A percentile compares a stretch with the other conserved stretches of the same genome.
phyloP scores from a whole-genome alignment of 371 early-diverging fungal genomes.

The Funneliformis caledonium region DNA sequence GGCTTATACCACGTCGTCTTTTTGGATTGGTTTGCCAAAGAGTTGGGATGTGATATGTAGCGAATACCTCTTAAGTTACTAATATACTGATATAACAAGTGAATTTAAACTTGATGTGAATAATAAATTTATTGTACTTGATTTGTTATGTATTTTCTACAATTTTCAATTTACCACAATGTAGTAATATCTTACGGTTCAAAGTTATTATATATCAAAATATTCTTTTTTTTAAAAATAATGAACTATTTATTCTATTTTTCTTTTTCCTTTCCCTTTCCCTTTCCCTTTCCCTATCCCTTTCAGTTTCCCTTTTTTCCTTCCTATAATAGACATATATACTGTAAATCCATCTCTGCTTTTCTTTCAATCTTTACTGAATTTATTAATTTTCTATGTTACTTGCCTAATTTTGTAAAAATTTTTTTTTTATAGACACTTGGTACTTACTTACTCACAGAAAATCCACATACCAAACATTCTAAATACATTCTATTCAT shows the following conservation, averaged over 20 bases:
- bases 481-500: not conserved
- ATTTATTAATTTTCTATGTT: not conserved
- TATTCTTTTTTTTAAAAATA: not conserved
- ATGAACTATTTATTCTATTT: not conserved
- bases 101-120: not conserved
- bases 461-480: no score
- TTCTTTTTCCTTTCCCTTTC: not conserved
- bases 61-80: not conserved
- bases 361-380: not conserved
- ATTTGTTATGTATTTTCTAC: not conserved
- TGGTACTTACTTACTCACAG: not conserved
- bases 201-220: no score
- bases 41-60: slow-evolving; percentile 35
- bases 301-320: no score
- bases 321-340: not conserved
- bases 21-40: slow-evolving; percentile 42
- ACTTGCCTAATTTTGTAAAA: not conserved
- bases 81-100: not conserved
- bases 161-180: not conserved
- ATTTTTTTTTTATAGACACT: not conserved
- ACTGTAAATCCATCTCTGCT: not conserved
- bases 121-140: not conserved
- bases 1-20: slow-evolving; percentile 40
- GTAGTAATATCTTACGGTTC: no score
- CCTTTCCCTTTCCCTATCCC: not conserved